phyloP scores from a whole-genome alignment of 202 grass and related monocot species.

The Schoenoplectus tabernaemontani region DNA sequence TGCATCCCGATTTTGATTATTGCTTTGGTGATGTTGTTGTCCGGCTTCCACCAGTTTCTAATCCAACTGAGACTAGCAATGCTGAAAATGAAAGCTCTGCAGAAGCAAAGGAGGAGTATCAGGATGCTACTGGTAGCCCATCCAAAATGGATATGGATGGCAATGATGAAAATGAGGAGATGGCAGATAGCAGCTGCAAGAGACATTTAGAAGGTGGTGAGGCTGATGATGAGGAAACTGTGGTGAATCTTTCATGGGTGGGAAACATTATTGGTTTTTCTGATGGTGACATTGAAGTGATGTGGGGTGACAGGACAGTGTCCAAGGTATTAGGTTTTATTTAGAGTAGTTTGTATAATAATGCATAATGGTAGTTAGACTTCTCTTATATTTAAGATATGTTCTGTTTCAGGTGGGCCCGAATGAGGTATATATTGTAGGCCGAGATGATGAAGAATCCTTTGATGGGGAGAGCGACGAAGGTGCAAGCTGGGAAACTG shows the following conservation, averaged over 20 bases:
- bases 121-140: constrained; percentile 30
- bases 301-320: constrained; percentile 62
- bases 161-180: constrained; percentile 29
- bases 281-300: constrained; percentile 78
- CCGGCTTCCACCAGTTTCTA: constrained; percentile 64
- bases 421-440: constrained; percentile 85
- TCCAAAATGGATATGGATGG: constrained; percentile 15
- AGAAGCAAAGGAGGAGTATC: constrained; percentile 34
- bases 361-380: constrained; percentile 19
- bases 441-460: constrained; percentile 62
- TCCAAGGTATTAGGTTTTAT: constrained; percentile 53
- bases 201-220: constrained; percentile 1
- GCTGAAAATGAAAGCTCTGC: constrained; percentile 22
- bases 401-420: constrained; percentile 66
- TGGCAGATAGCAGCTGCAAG: background rate
- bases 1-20: constrained; percentile 96
- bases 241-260: constrained; percentile 65
- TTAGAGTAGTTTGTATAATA: constrained; percentile 12
- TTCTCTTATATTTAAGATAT: background rate
- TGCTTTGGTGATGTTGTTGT: constrained; percentile 88
- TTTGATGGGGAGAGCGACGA: constrained; percentile 44
- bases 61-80: constrained; percentile 33
- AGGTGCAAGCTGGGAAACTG: constrained; percentile 92
- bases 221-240: constrained; percentile 31
- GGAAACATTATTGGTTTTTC: constrained; percentile 74